Evolutionary conservation across 2,329 filamentous ascomycete species (phyloP).

Genomic region (Westerdykella ornata): DNA sequence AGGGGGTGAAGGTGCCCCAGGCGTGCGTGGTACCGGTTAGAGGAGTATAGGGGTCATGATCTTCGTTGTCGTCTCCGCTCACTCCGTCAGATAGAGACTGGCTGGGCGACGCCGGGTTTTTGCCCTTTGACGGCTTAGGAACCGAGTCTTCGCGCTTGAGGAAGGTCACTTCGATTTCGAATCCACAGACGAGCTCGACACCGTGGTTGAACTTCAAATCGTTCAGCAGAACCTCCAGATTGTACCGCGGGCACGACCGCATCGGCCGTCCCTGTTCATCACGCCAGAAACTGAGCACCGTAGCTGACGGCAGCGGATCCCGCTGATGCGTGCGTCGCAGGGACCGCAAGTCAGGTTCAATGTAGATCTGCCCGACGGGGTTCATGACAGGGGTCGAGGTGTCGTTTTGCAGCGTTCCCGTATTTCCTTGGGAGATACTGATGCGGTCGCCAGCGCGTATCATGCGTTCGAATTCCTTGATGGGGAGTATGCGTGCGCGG

Average conservation of each 20-base stretch:
- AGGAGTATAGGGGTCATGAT: conserved; percentile 34
- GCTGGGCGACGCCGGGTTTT: conserved; percentile 3
- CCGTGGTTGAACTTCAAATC: conserved; percentile 47
- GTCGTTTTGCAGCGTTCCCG: conserved; percentile 65
- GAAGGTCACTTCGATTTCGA: conserved; percentile 76
- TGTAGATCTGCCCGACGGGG: conserved; percentile 58
- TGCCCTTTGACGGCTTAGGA: conserved; percentile 3
- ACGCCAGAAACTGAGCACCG: conserved; percentile 60
- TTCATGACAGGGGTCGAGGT: conserved; percentile 47
- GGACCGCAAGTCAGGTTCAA: conserved; percentile 60
- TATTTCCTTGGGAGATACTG: conserved; percentile 57
- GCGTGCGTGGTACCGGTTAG: conserved; percentile 60
- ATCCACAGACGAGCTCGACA: conserved; percentile 61
- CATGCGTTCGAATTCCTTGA: conserved; percentile 40
- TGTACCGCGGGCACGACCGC: conserved; percentile 54
- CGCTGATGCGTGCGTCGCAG: conserved; percentile 49
- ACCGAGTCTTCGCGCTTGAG: conserved; percentile 44
- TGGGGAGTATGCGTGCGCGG: conserved; percentile 61
- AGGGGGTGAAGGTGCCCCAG: conserved; percentile 61
- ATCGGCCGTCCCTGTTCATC: conserved; percentile 49
- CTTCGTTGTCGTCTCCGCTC: conserved; percentile 15
- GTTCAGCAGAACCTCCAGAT: conserved; percentile 44
- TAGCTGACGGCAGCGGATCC: conserved; percentile 50
- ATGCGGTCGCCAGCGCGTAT: conserved; percentile 39
- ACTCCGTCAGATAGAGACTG: too few species aligned